phyloP scores from a whole-genome alignment of 345 rosid species.

The Moricandia moricandioides region DNA sequence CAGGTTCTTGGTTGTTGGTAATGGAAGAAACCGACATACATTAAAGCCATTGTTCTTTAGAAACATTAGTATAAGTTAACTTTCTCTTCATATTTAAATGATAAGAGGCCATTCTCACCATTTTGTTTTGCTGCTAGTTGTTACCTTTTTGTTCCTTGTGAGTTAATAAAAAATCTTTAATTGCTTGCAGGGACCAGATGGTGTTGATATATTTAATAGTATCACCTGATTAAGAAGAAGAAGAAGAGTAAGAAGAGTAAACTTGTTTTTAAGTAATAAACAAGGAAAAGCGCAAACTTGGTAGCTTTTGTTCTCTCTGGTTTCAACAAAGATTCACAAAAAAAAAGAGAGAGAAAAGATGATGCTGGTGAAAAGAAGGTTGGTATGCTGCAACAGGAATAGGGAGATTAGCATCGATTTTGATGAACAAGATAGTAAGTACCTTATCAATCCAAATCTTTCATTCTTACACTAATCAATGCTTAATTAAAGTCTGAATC shows the following conservation, averaged over 20 bases:
- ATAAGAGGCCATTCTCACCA: neutral
- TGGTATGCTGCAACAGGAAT: slow-evolving; percentile 75
- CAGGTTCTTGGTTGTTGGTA: slow-evolving; percentile 11
- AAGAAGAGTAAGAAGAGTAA: too few relatives aligned
- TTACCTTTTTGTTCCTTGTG: neutral
- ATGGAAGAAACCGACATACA: neutral
- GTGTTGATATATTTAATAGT: slow-evolving; percentile 26
- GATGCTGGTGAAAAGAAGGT: slow-evolving; percentile 67
- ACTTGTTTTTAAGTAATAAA: slow-evolving; percentile 2
- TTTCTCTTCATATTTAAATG: neutral
- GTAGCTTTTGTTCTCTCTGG: neutral
- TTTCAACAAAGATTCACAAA: neutral
- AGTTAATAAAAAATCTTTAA: slow-evolving; percentile 1
- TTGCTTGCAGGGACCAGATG: slow-evolving; percentile 30
- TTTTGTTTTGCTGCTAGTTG: neutral
- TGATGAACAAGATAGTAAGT: slow-evolving; percentile 80
- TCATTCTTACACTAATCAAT: neutral
- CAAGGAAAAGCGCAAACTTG: neutral
- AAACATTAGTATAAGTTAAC: neutral
- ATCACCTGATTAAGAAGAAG: slow-evolving; percentile 21
- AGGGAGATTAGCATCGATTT: slow-evolving; percentile 77
- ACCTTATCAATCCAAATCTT: neutral
- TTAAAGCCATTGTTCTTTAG: neutral
- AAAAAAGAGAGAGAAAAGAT: slow-evolving; percentile 21
- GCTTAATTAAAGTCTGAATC: neutral